Evolutionary conservation across 495 filamentous ascomycete genomes (phyloP).

Genomic region (Tuber brumale): DNA sequence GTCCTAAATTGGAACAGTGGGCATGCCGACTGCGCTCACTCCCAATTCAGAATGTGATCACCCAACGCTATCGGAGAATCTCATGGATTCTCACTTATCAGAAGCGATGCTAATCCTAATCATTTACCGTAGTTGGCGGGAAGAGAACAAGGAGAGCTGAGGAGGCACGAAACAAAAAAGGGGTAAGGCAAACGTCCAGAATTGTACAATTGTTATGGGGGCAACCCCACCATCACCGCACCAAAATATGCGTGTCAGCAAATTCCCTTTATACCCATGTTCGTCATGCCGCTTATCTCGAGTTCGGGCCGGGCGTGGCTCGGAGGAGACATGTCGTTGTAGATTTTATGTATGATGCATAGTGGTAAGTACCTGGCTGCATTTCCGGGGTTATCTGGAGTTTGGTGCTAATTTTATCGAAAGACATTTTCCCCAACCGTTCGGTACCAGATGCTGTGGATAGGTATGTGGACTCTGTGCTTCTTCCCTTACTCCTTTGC

Average conservation of each 20-base stretch:
- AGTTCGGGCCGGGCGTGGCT: slow-evolving; percentile 22
- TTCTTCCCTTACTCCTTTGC: neutral
- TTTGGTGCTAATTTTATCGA: slow-evolving; percentile 37
- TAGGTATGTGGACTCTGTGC: neutral
- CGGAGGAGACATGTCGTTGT: slow-evolving; percentile 17
- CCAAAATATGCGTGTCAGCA: slow-evolving; percentile 36
- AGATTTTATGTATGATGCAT: neutral
- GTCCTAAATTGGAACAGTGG: slow-evolving; percentile 34
- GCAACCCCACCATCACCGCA: slow-evolving; percentile 31
- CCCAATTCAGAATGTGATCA: slow-evolving; percentile 32
- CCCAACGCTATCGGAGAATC: slow-evolving; percentile 34
- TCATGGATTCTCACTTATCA: slow-evolving; percentile 36
- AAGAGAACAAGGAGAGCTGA: slow-evolving; percentile 29
- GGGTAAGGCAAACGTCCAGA: slow-evolving; percentile 30
- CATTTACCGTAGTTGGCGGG: slow-evolving; percentile 28
- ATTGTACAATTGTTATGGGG: slow-evolving; percentile 22
- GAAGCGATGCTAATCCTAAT: slow-evolving; percentile 31
- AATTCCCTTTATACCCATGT: slow-evolving; percentile 36
- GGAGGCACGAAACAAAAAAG: slow-evolving; percentile 37
- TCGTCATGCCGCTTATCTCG: slow-evolving; percentile 33
- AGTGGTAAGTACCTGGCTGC: slow-evolving; percentile 25
- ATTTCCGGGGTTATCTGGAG: slow-evolving; percentile 27
- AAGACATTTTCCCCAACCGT: neutral
- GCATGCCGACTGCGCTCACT: slow-evolving; percentile 28
- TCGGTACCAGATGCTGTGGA: neutral